Evolutionary conservation across 805 yeast species (phyloP).

Genomic region (Maudiozyma saulgeensis): DNA sequence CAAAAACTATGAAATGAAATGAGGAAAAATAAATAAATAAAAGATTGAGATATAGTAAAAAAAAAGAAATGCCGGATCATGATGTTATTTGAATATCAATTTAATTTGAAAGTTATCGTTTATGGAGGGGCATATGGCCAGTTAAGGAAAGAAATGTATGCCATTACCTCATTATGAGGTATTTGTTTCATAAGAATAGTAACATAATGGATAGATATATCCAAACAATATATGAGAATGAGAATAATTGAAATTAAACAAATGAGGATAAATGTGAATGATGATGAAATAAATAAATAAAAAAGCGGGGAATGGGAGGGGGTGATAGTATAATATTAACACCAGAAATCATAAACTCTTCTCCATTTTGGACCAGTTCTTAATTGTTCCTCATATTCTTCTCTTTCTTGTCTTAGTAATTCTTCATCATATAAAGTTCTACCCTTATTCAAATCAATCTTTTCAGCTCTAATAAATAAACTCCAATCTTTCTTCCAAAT

Average conservation of each 20-base stretch:
- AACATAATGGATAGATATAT: too few species aligned
- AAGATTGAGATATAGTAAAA: neutral
- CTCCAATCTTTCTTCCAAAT: slow-evolving; percentile 39
- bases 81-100: neutral
- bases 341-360: slow-evolving; percentile 27
- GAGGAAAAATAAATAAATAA: too few species aligned
- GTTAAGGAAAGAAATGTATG: too few species aligned
- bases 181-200: too few species aligned
- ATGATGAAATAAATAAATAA: too few species aligned
- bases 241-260: neutral
- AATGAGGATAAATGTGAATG: neutral
- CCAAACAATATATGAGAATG: neutral
- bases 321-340: slow-evolving; percentile 10
- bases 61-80: neutral
- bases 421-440: slow-evolving; percentile 30
- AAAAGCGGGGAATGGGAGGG: neutral
- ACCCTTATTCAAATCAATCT: slow-evolving; percentile 24
- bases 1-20: too few species aligned
- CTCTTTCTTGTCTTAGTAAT: slow-evolving; percentile 26
- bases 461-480: slow-evolving; percentile 23
- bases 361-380: slow-evolving; percentile 23
- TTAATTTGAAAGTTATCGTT: too few species aligned
- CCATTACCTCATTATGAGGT: too few species aligned
- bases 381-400: slow-evolving; percentile 22
- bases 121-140: too few species aligned